Evolutionary conservation across 2,329 filamentous ascomycete genomes (phyloP), one percentile per base, ranked within the genome.

Genomic region (Colletotrichum sp.): DNA sequence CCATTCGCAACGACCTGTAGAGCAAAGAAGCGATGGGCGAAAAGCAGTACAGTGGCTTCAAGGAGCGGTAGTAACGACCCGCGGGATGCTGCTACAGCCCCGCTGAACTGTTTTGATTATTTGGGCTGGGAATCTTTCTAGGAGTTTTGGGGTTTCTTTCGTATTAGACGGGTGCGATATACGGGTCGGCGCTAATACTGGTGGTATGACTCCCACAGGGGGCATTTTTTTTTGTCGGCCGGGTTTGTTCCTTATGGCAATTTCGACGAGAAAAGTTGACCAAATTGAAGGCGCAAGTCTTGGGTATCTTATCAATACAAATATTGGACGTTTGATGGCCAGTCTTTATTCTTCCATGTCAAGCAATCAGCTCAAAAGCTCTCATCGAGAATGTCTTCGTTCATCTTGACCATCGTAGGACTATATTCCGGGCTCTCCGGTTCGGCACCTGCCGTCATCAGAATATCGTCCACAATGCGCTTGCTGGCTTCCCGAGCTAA

Each of bases 381-480:
- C 79, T 93, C 91, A 78, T 93, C 88, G 60, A 93, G 82, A 63
- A 92, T 88, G 79, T 93, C 87, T 68, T 92, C 86, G 78, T 90
- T 92, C 89, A 92, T 91, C 84, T 92, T 92, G 59, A 93, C 90
- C 86, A 93, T 89, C 0, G 90, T 92, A 5, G 92, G 92, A 78
- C 92, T 93, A 80, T 92, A 91, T 80, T 93, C 91, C 3, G 87
- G 86, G 28, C 87, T 89, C 69, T 89, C 88, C 5, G 85, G 85
- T 39, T 89, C 90, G 6, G 90, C 93, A 4, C 95, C 95, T 6
- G 95, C 95, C 57, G 95, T 95, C 59, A 94, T 85, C 8, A 97
- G 86, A 64, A 98, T 90, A 81, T 96, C 94, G 68, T 96, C 93
- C 1, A 98, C 95, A 75, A 98, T 96, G 72, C 92, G 91, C 82